Evolutionary conservation across 345 rosid species (phyloP).

Genomic region (Carallia pectinifolia): DNA sequence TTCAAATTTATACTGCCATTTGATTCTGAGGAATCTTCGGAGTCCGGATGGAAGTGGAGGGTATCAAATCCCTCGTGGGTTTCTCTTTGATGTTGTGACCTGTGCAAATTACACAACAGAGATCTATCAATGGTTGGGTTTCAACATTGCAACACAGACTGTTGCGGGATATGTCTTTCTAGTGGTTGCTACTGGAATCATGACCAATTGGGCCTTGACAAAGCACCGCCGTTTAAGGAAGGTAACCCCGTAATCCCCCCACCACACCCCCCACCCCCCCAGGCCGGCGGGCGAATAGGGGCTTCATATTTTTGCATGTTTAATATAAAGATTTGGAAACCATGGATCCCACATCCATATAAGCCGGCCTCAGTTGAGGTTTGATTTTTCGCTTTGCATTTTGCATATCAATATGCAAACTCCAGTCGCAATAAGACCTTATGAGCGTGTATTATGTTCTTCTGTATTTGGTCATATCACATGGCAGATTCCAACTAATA

Average conservation of each 20-base stretch:
- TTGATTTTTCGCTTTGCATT: no score
- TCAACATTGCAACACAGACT: constrained; percentile 93
- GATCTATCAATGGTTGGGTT: constrained; percentile 97
- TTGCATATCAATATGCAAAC: no score
- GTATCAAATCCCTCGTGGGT: constrained; percentile 88
- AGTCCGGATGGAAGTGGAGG: constrained; percentile 67
- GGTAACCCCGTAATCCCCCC: constrained; percentile 36
- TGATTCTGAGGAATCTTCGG: constrained; percentile 77
- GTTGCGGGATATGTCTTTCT: constrained; percentile 81
- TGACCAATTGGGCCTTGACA: constrained; percentile 98
- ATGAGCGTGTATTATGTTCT: no score
- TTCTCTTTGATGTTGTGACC: constrained; percentile 90
- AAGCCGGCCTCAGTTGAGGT: no score
- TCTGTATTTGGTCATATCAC: no score
- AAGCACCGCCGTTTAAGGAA: constrained; percentile 89
- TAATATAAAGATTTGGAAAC: no score
- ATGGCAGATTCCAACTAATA: no score
- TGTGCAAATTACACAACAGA: constrained; percentile 99
- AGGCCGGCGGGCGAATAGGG: neutral
- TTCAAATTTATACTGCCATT: constrained; percentile 84
- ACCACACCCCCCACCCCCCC: no score
- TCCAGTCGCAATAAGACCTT: no score
- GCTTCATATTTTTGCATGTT: neutral
- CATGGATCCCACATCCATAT: no score
- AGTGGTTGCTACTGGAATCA: constrained; percentile 78